Percentiles rank a stretch among this genome's conserved stretches.
Evolutionary conservation across 176 grass and related monocot species (phyloP).

Genomic region (Ananas comosus): DNA sequence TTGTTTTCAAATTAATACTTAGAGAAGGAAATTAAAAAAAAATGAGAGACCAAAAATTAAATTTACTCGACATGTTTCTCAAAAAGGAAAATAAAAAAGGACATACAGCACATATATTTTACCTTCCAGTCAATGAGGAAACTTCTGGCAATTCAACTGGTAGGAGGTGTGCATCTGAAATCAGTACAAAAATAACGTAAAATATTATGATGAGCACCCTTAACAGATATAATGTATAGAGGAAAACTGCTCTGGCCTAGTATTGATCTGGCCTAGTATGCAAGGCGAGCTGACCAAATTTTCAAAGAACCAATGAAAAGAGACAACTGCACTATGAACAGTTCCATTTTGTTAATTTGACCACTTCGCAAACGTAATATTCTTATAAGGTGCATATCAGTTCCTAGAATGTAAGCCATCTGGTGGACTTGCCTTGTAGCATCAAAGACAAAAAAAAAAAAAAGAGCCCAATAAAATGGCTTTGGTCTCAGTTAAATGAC

Average conservation of each 20-base stretch:
- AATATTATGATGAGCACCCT: neutral
- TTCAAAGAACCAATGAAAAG: neutral
- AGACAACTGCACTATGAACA: neutral
- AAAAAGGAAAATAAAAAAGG: no score
- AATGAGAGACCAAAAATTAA: conserved; percentile 9
- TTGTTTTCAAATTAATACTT: no score
- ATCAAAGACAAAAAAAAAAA: neutral
- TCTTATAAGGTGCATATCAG: neutral
- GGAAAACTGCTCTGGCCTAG: neutral
- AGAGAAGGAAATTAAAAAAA: no score
- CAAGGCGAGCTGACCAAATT: neutral
- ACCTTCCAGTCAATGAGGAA: conserved; percentile 72
- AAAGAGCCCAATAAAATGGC: neutral
- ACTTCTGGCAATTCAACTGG: conserved; percentile 91
- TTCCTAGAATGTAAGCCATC: neutral
- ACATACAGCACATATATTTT: conserved; percentile 5
- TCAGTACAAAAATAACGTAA: conserved; percentile 3
- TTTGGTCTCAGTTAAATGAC: neutral
- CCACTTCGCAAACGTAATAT: neutral
- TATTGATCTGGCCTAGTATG: no score
- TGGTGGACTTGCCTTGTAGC: neutral
- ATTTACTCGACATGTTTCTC: neutral
- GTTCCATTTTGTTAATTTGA: neutral
- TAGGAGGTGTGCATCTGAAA: conserved; percentile 71
- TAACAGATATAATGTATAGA: neutral